Base-by-base conservation (phyloP, 2,329 filamentous ascomycete genomes). In the Aaosphaeria arxii region DNA sequence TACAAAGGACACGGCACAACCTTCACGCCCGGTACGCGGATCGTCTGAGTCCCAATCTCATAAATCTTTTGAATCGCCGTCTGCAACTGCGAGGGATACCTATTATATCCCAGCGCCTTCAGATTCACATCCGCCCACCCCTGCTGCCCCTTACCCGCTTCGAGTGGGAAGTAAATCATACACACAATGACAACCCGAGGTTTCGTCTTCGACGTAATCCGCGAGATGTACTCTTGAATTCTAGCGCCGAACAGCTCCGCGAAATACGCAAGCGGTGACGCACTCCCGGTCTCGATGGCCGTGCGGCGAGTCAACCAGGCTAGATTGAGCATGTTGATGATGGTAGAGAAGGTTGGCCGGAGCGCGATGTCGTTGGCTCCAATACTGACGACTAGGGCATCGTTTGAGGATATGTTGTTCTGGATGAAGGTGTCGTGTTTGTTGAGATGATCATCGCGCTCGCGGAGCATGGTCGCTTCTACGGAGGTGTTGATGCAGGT, bases 121-220 rank as follows among this genome's bases (percentile, higher is more conserved):
- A 71, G 52, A 38, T 63, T 60, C 11, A 45, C 6, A 49, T 68
- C 64, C 1, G 67, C 66, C 69, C 69, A 71, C 33, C 66, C 61
- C 30, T 46, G 41, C 39, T 70, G 63, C 1, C 58, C 56, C 5
- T 58, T 46, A 0, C 56, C 48, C 2, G 52, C 46, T 49, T 71
- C 66, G 4, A 71, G 56, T 0, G 68, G 68, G 45, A 56, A 71
- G 51, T 71, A 71, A 33, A 71, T 71, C 67, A 70, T 71, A 47
- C 66, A 70, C 4, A 69, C 56, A 11, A 71, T 55, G 7, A 71
- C 57, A 9, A 63, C 62, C 7, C 60, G 57, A 1, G 69, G 69
- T 43, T 64, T 69, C 1, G 59, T 62, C 28, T 57, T 61, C 5
- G 57, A 51, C 5, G 59, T 55, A 6, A 70, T 31, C 2, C 50